Base-by-base conservation (phyloP, 805 yeast genomes). In the Hagleromyces aurorensis region DNA sequence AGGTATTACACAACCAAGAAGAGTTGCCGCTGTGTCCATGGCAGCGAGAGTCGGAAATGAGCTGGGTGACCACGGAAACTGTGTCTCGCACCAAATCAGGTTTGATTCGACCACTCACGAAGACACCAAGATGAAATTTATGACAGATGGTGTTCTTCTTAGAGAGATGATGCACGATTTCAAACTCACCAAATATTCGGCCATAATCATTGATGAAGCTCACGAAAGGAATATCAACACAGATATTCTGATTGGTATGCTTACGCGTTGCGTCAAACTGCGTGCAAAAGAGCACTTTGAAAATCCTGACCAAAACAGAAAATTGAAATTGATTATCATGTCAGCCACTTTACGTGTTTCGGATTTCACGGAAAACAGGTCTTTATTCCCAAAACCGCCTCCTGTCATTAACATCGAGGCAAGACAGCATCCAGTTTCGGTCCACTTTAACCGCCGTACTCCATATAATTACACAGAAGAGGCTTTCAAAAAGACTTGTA, bases 141-240 rank as follows among this genome's bases (percentile, higher is more conserved):
- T 85, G 94, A 85, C 95, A 1, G 95, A 85, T 62, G 95, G 95
- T 71, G 96, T 91, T 14, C 59, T 91, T 30, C 61, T 93, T 20
- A 69, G 97, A 43, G 99, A 91, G 57, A 78, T 91, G 83, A 79
- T 89, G 80, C 65, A 72, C 1, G 98, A 91, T 49, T 79, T 91
- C 37, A 60, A 79, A 39, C 62, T 93, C 28, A 67, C 72, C 19
- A 83, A 81, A 48, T 91, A 91, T 53, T 86, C 96, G 0, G 78
- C 82, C 0, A 69, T 91, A 25, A 70, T 93, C 16, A 83, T 91
- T 36, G 99, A 91, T 62, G 99, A 91, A 59, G 99, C 99, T 0
- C 99, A 91, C 55, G 98, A 91, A 57, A 72, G 99, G 54, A 89
- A 86, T 51, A 76, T 89, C 37, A 91, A 91, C 52, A 91, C 99